Conservation (phyloP, 225 moss, liverwort and hornwort genomes). For the Rhytidiadelphus loreus region DNA sequence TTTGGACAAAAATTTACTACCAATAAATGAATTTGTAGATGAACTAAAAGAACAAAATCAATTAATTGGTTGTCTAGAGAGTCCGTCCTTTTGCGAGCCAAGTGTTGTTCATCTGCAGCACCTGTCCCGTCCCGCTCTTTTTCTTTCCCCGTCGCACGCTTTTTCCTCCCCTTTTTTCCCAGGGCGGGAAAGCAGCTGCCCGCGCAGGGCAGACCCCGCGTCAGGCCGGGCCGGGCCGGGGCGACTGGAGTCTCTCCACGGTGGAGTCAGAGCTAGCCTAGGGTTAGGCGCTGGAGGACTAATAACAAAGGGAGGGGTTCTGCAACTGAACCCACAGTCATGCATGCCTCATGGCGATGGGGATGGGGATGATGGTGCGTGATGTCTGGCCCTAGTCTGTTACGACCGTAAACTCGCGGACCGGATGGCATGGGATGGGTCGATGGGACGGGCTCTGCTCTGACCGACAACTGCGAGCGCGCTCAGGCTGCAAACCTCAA, state of each 20-base stretch:
- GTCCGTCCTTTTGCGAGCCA: not conserved
- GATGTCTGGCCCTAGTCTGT: not conserved
- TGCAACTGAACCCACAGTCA: not conserved
- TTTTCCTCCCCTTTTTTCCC: not conserved
- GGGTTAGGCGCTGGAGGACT: not conserved
- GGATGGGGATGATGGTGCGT: not conserved
- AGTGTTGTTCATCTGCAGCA: not conserved
- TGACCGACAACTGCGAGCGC: conserved; percentile 5
- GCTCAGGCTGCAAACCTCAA: not conserved
- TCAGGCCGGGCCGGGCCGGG: not conserved
- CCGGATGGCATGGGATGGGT: not conserved
- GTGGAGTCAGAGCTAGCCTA: not conserved
- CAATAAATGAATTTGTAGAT: not conserved
- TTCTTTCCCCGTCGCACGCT: not conserved
- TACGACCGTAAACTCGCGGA: not conserved
- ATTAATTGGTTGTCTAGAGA: too few species aligned
- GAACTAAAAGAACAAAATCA: not conserved
- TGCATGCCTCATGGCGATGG: not conserved
- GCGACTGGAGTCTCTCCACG: too few species aligned
- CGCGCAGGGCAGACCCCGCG: not conserved
- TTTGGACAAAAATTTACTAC: too few species aligned
- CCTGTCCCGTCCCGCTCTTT: not conserved
- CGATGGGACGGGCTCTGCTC: not conserved
- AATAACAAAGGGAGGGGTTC: not conserved
- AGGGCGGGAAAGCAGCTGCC: not conserved